Percentiles rank a stretch among this genome's conserved stretches.
These are phyloP conservation scores for Epichloe aotearoae DNA, from an alignment of 2,329 filamentous ascomycete species.

Conservation along the genomic window DNA sequence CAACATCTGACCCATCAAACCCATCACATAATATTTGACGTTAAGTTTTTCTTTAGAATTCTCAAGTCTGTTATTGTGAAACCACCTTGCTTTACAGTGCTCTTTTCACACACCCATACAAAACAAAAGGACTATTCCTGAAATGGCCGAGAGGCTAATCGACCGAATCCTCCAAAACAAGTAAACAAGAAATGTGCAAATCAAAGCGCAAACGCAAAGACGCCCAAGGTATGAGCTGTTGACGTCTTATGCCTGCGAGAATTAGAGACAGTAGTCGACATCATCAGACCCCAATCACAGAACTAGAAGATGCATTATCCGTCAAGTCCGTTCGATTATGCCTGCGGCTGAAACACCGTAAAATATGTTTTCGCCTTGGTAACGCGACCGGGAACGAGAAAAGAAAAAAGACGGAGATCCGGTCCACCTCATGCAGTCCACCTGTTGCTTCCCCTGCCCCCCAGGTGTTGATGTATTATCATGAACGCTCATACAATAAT, in stretches of 20 bases:
- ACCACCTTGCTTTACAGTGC: not conserved
- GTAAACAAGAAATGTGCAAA: not conserved
- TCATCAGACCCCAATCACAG: not conserved
- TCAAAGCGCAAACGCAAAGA: not conserved
- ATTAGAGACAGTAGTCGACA: not conserved
- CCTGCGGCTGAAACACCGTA: not conserved
- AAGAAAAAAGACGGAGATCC: not conserved
- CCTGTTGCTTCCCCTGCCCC: not conserved
- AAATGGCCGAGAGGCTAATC: not conserved
- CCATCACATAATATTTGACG: not conserved
- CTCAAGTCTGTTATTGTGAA: not conserved
- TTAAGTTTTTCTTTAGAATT: slow-evolving; percentile 1
- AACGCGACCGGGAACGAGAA: not conserved
- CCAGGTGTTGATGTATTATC: slow-evolving; percentile 10
- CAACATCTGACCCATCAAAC: not conserved
- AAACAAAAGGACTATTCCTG: slow-evolving; percentile 2
- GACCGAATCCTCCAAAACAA: not conserved
- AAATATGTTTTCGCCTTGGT: not conserved
- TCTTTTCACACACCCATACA: not conserved
- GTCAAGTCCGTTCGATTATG: not conserved
- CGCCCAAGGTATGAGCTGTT: not conserved
- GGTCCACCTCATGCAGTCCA: not conserved
- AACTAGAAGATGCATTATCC: not conserved
- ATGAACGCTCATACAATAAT: slow-evolving; percentile 15
- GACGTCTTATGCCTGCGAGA: not conserved